Base-by-base conservation (phyloP, 75 land plant genomes). In the Selaginella tamariscina region DNA sequence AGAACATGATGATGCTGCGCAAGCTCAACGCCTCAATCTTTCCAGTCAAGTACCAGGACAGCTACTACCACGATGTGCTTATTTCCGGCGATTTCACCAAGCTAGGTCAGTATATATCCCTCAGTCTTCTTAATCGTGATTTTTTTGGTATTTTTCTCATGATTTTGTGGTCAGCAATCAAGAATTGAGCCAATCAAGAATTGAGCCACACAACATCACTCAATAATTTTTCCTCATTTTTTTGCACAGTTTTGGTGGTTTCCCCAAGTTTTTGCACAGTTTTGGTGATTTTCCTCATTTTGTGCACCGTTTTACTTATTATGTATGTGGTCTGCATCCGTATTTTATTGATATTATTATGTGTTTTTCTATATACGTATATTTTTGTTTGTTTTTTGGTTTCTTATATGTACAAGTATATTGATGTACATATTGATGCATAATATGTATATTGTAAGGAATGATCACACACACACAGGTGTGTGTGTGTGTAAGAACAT, bases 11-110 rank as follows among this genome's bases (percentile, higher is more conserved):
- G 5, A 9, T 69, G 64, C 70, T 69, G n/a, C 26, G 30, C 30
- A 39, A 54, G 2, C 65, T 69, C 65, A 69, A 69, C n/a, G 56
- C 70, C n/a, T 57, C 29, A 2, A 27, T 69, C 2, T 69, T 69
- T 31, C 70, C 70, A 11, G 54, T 69, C 60, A 13, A 55, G 55
- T 69, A 69, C 30, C 70, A 69, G n/a, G 24, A 69, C 20, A 24
- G n/a, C 27, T 69, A 54, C 29, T 69, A 69, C 70, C 11, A 11
- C 28, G 55, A 55, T n/a, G 70, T 29, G 1, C 29, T 69, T 20
- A 24, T 60, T 2, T 69, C 70, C 39, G 70, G 65, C 39, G 59
- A 39, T 27, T 69, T 54, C 60, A 33, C 70, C 9, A 39, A 69
- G 28, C 70, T 69, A 24, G 70, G 70, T 69, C 15, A 30, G 23